phyloP scores from a whole-genome alignment of 2,329 filamentous ascomycete genomes.

The Stagonosporopsis chrysanthemi region DNA sequence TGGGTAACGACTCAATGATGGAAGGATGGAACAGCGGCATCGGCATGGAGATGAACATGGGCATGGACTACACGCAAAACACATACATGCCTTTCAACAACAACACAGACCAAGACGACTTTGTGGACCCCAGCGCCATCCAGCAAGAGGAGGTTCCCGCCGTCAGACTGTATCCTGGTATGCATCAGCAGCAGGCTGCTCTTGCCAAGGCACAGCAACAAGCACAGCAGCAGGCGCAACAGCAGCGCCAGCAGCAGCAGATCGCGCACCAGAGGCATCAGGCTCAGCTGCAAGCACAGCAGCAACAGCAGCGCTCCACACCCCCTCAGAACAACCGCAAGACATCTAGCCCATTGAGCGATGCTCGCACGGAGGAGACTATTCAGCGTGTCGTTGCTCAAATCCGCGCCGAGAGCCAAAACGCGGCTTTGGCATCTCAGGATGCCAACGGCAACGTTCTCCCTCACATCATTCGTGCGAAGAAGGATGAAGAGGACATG shows the following conservation, averaged over 20 bases:
- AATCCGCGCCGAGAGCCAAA: constrained; percentile 77
- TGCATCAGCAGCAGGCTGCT: constrained; percentile 88
- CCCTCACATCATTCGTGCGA: constrained; percentile 74
- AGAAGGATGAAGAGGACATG: constrained; percentile 98
- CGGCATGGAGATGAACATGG: constrained; percentile 69
- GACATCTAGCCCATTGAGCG: constrained; percentile 51
- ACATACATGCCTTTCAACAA: constrained; percentile 70
- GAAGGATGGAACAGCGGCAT: constrained; percentile 64
- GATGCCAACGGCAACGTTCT: constrained; percentile 58
- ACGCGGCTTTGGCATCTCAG: constrained; percentile 59
- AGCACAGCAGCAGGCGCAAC: constrained; percentile 47
- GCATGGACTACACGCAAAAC: constrained; percentile 63
- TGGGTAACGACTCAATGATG: constrained; percentile 61
- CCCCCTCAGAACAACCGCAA: constrained; percentile 38
- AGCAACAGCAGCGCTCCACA: constrained; percentile 41
- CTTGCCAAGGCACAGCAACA: constrained; percentile 46
- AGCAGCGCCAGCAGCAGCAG: constrained; percentile 61
- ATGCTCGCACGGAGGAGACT: constrained; percentile 75
- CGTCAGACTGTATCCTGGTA: constrained; percentile 87
- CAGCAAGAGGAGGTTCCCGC: constrained; percentile 66
- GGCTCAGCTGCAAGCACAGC: constrained; percentile 61
- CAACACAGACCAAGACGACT: constrained; percentile 60
- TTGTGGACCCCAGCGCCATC: constrained; percentile 77
- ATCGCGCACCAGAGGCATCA: constrained; percentile 54
- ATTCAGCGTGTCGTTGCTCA: constrained; percentile 92